Conservation (phyloP, 768 basidiomycete genomes). For the Leucosporidium creatinivorum region DNA sequence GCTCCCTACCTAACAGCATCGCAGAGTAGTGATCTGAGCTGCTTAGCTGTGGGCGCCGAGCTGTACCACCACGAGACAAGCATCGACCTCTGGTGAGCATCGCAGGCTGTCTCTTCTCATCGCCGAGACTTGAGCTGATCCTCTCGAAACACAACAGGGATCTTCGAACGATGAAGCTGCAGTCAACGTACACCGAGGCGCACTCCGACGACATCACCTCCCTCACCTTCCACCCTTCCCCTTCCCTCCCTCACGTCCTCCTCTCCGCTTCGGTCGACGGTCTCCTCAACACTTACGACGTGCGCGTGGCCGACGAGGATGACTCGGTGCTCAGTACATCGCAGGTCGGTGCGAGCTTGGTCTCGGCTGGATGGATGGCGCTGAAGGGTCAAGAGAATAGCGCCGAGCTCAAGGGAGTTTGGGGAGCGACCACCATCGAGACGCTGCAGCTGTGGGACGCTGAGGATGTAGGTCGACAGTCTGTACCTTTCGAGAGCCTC, state of each 20-base stretch:
- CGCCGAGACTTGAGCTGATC: not conserved
- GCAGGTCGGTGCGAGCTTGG: conserved; percentile 33
- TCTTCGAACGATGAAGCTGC: conserved; percentile 21
- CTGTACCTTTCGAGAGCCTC: not conserved
- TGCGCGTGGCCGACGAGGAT: conserved; percentile 36
- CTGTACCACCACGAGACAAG: conserved; percentile 33
- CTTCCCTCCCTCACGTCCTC: conserved; percentile 32
- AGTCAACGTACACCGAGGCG: conserved; percentile 34
- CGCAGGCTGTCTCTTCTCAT: no score
- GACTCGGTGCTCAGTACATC: conserved; percentile 34
- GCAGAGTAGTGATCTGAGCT: conserved; percentile 30
- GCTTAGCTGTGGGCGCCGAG: conserved; percentile 33
- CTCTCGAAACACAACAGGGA: conserved; percentile 20
- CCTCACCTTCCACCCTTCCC: conserved; percentile 36
- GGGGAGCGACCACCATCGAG: conserved; percentile 35
- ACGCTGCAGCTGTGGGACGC: conserved; percentile 34
- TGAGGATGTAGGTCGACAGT: conserved; percentile 24
- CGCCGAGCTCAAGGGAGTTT: conserved; percentile 23
- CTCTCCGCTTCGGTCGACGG: conserved; percentile 35
- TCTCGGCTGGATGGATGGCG: conserved; percentile 31
- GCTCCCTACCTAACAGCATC: conserved; percentile 32
- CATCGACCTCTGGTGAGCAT: conserved; percentile 34
- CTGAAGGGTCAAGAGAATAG: conserved; percentile 6
- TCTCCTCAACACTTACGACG: conserved; percentile 35
- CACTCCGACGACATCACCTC: conserved; percentile 37